phyloP scores from a whole-genome alignment of 257 asterid genomes.

The Forsythia suspensa region DNA sequence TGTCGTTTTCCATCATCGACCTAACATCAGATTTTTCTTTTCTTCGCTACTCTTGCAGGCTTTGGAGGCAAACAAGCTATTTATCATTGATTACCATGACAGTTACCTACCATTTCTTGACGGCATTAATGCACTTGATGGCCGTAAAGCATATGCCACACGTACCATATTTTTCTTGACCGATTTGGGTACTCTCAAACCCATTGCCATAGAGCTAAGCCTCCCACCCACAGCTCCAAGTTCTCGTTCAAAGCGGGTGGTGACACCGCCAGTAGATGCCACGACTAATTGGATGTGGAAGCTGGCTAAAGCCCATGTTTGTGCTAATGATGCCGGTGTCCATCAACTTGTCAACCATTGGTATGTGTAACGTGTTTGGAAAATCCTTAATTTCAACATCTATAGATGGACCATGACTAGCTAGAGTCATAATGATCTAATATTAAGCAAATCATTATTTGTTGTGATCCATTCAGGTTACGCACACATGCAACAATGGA shows the following conservation, averaged over 20 bases:
- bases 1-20: not conserved
- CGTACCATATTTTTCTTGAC: slow-evolving; percentile 79
- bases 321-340: slow-evolving; percentile 97
- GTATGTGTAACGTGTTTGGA: slow-evolving; percentile 35
- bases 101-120: slow-evolving; percentile 81
- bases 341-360: slow-evolving; percentile 98
- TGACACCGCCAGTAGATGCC: slow-evolving; percentile 77
- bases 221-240: slow-evolving; percentile 57
- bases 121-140: slow-evolving; percentile 78
- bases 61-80: slow-evolving; percentile 66
- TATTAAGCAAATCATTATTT: not conserved
- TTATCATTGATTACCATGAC: slow-evolving; percentile 80
- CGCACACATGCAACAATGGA: slow-evolving; percentile 89
- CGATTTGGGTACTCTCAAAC: slow-evolving; percentile 73
- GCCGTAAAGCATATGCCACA: slow-evolving; percentile 85
- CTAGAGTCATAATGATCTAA: not conserved
- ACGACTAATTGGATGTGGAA: slow-evolving; percentile 87
- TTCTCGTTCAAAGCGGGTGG: slow-evolving; percentile 58
- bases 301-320: slow-evolving; percentile 89
- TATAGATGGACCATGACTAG: not conserved
- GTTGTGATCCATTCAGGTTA: slow-evolving; percentile 47
- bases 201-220: slow-evolving; percentile 85
- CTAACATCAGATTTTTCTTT: not conserved
- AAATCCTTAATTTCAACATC: not conserved
- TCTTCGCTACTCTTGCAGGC: slow-evolving; percentile 49